Evolutionary conservation across 768 basidiomycete genomes (phyloP).

Genomic region (Russula abietina): DNA sequence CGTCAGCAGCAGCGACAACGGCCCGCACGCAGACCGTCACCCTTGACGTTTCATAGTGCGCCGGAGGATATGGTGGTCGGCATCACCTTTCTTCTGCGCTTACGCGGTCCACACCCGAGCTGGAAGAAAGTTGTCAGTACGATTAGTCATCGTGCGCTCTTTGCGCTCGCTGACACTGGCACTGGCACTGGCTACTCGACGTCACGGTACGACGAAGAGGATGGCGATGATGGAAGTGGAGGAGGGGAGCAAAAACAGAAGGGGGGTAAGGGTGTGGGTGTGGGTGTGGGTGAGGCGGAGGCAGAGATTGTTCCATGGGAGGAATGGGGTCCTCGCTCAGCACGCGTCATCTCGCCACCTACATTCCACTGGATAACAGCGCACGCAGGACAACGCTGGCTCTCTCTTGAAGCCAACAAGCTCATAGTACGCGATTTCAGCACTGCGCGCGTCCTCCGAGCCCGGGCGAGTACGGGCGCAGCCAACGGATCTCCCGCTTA

Average conservation of each 20-base stretch:
- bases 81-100: constrained; percentile 18
- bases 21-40: neutral
- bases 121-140: constrained; percentile 17
- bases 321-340: constrained; percentile 9
- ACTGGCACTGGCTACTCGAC: neutral
- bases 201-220: neutral
- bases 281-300: too few relatives aligned
- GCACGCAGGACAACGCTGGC: constrained; percentile 18
- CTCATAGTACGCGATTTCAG: constrained; percentile 17
- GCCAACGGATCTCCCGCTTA: too few relatives aligned
- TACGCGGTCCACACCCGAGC: neutral
- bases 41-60: constrained; percentile 16
- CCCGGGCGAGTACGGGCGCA: too few relatives aligned
- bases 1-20: neutral
- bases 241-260: neutral
- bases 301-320: neutral
- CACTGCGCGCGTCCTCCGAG: constrained; percentile 3
- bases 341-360: constrained; percentile 10
- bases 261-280: too few relatives aligned
- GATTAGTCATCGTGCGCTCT: constrained; percentile 10
- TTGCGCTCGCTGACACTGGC: neutral
- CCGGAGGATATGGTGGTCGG: constrained; percentile 18
- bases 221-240: neutral
- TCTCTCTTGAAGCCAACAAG: constrained; percentile 6
- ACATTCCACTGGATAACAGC: constrained; percentile 20